These are phyloP conservation scores for Fusarium temperatum DNA, from an alignment of 2,329 filamentous ascomycete species.

Conservation along the genomic window DNA sequence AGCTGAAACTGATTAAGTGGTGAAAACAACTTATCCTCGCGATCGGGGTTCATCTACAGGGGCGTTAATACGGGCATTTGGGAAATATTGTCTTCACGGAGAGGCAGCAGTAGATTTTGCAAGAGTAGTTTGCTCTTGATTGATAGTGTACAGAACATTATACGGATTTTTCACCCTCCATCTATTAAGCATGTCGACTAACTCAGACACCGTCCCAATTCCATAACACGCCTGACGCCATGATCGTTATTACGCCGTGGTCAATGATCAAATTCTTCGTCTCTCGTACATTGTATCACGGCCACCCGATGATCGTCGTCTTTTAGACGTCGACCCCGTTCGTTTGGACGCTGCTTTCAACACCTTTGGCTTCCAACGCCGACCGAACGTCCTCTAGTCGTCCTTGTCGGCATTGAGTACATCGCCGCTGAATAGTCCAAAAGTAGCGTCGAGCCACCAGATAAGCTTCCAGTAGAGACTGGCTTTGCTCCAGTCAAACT, in stretches of 20 bases:
- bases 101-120: constrained; percentile 38
- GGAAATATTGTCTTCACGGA: constrained; percentile 32
- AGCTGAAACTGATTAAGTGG: background rate
- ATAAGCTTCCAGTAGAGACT: constrained; percentile 75
- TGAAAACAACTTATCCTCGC: background rate
- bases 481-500: constrained; percentile 78
- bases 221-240: constrained; percentile 42
- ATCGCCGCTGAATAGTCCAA: constrained; percentile 67
- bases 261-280: constrained; percentile 40
- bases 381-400: constrained; percentile 51
- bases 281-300: constrained; percentile 37
- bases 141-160: constrained; percentile 40
- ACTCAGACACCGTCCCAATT: constrained; percentile 19
- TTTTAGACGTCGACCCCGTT: background rate
- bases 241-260: constrained; percentile 35
- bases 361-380: constrained; percentile 10
- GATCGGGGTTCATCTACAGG: constrained; percentile 20
- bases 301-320: background rate
- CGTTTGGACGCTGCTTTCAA: background rate
- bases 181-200: constrained; percentile 32
- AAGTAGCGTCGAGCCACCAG: constrained; percentile 68
- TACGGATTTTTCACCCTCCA: constrained; percentile 26
- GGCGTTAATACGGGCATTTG: constrained; percentile 37
- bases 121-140: constrained; percentile 35
- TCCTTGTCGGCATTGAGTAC: constrained; percentile 67